Percentiles rank a stretch among this genome's conserved stretches.
These are phyloP conservation scores for sweet orange (Citrus sinensis) DNA, from an alignment of 345 rosid species.

Conservation along the genomic window DNA sequence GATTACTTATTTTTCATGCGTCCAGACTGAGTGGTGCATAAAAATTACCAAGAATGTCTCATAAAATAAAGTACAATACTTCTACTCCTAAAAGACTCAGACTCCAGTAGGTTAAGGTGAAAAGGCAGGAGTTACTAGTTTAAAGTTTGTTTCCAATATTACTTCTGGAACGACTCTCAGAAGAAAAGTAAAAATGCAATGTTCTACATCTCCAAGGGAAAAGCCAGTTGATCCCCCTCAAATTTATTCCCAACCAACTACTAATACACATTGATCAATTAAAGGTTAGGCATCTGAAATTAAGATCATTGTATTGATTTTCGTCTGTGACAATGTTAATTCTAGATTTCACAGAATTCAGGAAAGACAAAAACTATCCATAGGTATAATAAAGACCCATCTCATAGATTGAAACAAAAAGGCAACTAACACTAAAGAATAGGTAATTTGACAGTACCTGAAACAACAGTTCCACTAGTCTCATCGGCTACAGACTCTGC, in stretches of 20 bases:
- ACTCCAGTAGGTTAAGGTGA: neutral
- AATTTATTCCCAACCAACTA: neutral
- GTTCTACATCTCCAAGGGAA: neutral
- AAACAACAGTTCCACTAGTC: constrained; percentile 20
- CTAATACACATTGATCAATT: neutral
- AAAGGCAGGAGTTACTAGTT: neutral
- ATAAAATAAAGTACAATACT: neutral
- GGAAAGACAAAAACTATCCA: neutral
- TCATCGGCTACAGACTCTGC: constrained; percentile 21
- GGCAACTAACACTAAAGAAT: neutral
- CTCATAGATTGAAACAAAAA: neutral
- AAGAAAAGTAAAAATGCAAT: neutral
- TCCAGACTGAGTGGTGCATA: neutral
- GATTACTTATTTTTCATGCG: neutral
- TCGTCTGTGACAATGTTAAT: neutral
- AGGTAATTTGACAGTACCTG: constrained; percentile 22
- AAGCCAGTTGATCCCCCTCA: neutral
- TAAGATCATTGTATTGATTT: neutral
- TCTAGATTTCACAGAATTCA: neutral
- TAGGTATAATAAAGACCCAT: neutral
- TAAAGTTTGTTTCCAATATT: neutral
- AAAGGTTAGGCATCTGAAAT: neutral
- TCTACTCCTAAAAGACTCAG: neutral
- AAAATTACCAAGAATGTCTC: neutral
- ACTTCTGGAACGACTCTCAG: neutral